A percentile compares a stretch with the other conserved stretches of the same genome.
phyloP scores from a whole-genome alignment of 169 alveolate species.

The Plasmodium gallinaceum region DNA sequence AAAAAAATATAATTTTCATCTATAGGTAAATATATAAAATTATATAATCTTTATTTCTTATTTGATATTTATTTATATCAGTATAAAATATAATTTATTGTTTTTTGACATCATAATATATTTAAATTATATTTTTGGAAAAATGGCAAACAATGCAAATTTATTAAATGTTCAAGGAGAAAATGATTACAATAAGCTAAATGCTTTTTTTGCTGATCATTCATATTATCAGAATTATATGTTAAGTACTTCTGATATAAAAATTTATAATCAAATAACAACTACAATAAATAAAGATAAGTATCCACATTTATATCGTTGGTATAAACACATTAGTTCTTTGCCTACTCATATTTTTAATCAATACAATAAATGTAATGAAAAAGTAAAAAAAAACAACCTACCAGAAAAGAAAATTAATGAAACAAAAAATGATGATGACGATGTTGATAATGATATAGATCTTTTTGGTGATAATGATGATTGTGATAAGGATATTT shows the following conservation, averaged over 20 bases:
- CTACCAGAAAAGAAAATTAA: slow-evolving; percentile 5
- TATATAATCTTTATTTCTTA: too few relatives aligned
- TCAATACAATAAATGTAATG: slow-evolving; percentile 20
- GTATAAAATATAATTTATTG: too few relatives aligned
- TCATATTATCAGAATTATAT: slow-evolving; percentile 50
- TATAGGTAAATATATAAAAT: too few relatives aligned
- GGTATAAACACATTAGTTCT: slow-evolving; percentile 65
- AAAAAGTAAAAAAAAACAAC: slow-evolving; percentile 19
- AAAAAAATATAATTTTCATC: too few relatives aligned
- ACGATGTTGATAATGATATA: slow-evolving; percentile 76
- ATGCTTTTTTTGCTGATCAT: slow-evolving; percentile 38
- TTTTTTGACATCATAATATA: neutral
- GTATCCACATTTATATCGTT: slow-evolving; percentile 71
- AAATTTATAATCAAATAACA: slow-evolving; percentile 51
- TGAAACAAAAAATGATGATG: slow-evolving; percentile 31
- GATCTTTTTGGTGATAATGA: slow-evolving; percentile 83
- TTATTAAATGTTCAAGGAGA: slow-evolving; percentile 66
- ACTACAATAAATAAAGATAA: slow-evolving; percentile 28
- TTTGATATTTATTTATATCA: too few relatives aligned
- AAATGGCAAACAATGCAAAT: slow-evolving; percentile 55
- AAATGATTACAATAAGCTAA: slow-evolving; percentile 46
- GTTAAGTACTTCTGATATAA: slow-evolving; percentile 53
- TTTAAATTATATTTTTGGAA: neutral
- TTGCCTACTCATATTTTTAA: slow-evolving; percentile 26
- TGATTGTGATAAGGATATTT: slow-evolving; percentile 80